Evolutionary conservation across 1,284 basidiomycete species (phyloP).

Genomic region (Puccinia brachypodii): DNA sequence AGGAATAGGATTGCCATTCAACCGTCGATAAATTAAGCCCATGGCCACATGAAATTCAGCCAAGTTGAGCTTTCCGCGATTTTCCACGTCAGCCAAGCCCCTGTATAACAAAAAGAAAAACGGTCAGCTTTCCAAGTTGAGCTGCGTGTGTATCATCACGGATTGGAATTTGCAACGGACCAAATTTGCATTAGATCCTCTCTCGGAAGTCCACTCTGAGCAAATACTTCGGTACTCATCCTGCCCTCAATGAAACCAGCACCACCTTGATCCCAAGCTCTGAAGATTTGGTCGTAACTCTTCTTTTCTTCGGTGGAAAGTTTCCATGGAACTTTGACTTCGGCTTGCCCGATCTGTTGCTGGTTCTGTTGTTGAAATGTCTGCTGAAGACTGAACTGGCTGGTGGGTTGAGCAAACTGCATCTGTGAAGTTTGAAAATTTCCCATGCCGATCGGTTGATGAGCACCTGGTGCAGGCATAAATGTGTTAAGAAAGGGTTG

Average conservation of each 20-base stretch:
- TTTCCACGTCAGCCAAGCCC: conserved; percentile 83
- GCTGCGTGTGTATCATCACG: background rate
- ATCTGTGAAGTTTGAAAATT: conserved; percentile 48
- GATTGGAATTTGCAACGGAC: conserved; percentile 61
- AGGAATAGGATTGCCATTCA: conserved; percentile 90
- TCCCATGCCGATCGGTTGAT: conserved; percentile 26
- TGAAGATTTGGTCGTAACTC: conserved; percentile 93
- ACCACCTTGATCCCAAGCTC: conserved; percentile 83
- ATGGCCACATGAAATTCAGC: conserved; percentile 99
- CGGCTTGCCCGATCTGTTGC: conserved; percentile 67
- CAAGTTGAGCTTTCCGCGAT: conserved; percentile 88
- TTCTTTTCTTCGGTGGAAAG: conserved; percentile 90
- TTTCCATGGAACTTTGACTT: conserved; percentile 82
- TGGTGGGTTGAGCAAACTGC: conserved; percentile 47
- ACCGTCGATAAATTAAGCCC: conserved; percentile 89
- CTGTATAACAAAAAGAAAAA: conserved; percentile 60
- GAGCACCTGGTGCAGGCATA: conserved; percentile 44
- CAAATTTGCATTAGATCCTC: conserved; percentile 93
- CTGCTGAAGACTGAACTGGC: conserved; percentile 48
- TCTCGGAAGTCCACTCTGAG: conserved; percentile 82
- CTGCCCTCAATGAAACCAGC: conserved; percentile 85
- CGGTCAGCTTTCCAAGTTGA: background rate
- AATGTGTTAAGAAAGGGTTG: conserved; percentile 48
- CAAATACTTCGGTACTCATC: conserved; percentile 89
- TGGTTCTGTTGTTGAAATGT: conserved; percentile 74